Base-by-base conservation (phyloP, 805 yeast species). In the Lipomyces oligophaga region DNA sequence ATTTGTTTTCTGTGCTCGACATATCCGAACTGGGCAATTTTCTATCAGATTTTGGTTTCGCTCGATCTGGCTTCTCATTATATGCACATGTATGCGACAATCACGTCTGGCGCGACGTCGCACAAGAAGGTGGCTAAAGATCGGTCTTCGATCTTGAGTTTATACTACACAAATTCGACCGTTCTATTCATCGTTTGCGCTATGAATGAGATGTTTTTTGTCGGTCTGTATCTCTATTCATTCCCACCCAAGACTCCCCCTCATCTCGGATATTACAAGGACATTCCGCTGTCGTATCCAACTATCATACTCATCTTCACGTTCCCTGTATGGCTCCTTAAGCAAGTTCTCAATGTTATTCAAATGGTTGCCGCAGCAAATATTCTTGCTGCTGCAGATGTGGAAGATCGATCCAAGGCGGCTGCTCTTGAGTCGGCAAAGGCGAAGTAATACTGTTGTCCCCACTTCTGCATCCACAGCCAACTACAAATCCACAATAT, bases 11-110 rank as follows among this genome's bases (percentile, higher is more conserved):
- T 93, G 47, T 79, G 93, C 57, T 80, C 85, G 30, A 71, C 84
- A 38, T 90, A 85, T 62, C 97, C 97, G 5, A 59, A 66, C 26
- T 83, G 73, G 67, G 73, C 78, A 41, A 67, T 85, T 10, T 56
- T 80, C 6, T 89, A 90, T 81, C 99, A 93, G 69, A 58, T 85
- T 21, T 73, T 93, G 58, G 80, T 89, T 41, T 83, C 94, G 8
- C 72, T 93, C 59, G 75, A 71, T 62, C 75, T 93, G 60, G 88
- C 97, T 2, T 84, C 95, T 42, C 99, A 93, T 65, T 93, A 93
- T 70, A 85, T 93, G 85, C 98, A 93, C 70, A 93, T 93, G 98
- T 89, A 89, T 66, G 96, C 97, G 34, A 84, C 87, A 69, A 71
- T 89, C 59, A 75, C 81, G 43, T 71, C 80, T 31, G 97, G 97